Evolutionary conservation across 2,329 filamentous ascomycete genomes (phyloP), one percentile per base, ranked within the genome.

Genomic region (Sporothrix dimorphospora): DNA sequence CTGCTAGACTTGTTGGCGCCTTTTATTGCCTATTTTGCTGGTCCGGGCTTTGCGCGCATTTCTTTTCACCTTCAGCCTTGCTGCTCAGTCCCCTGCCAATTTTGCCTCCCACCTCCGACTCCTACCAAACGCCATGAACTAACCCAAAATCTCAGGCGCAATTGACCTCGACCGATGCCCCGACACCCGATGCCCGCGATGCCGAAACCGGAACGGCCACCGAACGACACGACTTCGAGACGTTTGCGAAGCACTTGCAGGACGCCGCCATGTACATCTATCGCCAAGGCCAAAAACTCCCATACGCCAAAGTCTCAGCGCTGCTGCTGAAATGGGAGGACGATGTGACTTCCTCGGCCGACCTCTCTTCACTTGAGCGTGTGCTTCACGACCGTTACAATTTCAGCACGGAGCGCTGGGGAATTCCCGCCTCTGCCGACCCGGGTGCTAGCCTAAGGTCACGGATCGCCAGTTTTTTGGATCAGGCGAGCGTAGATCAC

Each of bases 261-360:
- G 89, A 91, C 84, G 89, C 89, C 67, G 89, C 89, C 75, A 90
- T 90, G 85, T 83, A 90, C 77, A 90, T 91, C 75, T 88, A 90
- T 78, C 85, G 87, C 74, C 88, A 90, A 80, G 87, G 87, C 61
- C 87, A 90, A 77, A 85, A 84, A 72, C 83, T 84, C 3, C 85
- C 85, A 30, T 90, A 91, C 75, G 84, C 82, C 21, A 85, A 84
- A 71, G 88, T 89, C 16, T 90, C 88, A 4, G 89, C 89, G 12
- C 80, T 91, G 45, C 79, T 91, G 66, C 76, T 91, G 73, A 84
- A 86, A 71, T 91, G 89, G 89, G 87, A 90, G 75, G 88, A 89
- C 71, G 88, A 91, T 75, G 80, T 80, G 55, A 82, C 82, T 47
- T 83, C 86, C 63, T 84, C 89, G 71, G 81, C 83, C 63, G 88